Percentiles rank a stretch among this genome's conserved stretches.
Conservation (phyloP, 2,329 filamentous ascomycete genomes). For the Lachnellula occidentalis region DNA sequence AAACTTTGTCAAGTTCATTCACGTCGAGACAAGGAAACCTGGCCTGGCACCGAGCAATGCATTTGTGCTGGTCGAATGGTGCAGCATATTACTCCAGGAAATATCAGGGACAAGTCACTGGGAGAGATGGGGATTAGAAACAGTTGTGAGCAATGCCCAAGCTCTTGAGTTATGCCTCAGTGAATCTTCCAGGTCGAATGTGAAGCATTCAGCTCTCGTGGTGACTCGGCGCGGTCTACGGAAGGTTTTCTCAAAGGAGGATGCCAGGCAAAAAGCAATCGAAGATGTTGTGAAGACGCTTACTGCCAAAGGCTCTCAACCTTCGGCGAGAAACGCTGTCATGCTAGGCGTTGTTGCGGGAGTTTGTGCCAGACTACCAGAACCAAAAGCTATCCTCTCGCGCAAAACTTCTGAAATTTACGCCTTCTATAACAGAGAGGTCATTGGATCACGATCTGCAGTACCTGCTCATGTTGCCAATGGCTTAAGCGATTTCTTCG, state of each 20-base stretch:
- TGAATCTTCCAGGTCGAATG: constrained; percentile 53
- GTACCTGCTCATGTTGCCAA: constrained; percentile 67
- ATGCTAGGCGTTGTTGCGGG: constrained; percentile 83
- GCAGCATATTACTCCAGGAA: constrained; percentile 69
- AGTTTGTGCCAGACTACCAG: constrained; percentile 68
- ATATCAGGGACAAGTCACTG: constrained; percentile 57
- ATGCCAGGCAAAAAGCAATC: constrained; percentile 21
- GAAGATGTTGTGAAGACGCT: constrained; percentile 58
- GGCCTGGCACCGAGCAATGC: constrained; percentile 74
- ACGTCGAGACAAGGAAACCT: constrained; percentile 68
- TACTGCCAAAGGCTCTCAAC: constrained; percentile 59
- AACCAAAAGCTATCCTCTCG: constrained; percentile 57
- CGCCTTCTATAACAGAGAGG: constrained; percentile 78
- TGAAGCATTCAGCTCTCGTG: constrained; percentile 69
- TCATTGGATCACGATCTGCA: constrained; percentile 70
- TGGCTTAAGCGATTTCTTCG: constrained; percentile 78
- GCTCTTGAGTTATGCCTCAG: constrained; percentile 73
- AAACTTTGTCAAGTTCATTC: constrained; percentile 61
- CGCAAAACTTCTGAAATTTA: constrained; percentile 67
- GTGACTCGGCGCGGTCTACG: constrained; percentile 76
- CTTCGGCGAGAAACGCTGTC: constrained; percentile 65
- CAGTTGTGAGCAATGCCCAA: constrained; percentile 65
- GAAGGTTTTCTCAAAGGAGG: constrained; percentile 59
- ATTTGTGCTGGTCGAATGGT: constrained; percentile 90
- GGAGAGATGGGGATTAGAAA: constrained; percentile 58